A percentile compares a stretch with the other conserved stretches of the same genome.
Evolutionary conservation across 1,284 basidiomycete genomes (phyloP).

Genomic region (Apiotrichum mycotoxinovorans): DNA sequence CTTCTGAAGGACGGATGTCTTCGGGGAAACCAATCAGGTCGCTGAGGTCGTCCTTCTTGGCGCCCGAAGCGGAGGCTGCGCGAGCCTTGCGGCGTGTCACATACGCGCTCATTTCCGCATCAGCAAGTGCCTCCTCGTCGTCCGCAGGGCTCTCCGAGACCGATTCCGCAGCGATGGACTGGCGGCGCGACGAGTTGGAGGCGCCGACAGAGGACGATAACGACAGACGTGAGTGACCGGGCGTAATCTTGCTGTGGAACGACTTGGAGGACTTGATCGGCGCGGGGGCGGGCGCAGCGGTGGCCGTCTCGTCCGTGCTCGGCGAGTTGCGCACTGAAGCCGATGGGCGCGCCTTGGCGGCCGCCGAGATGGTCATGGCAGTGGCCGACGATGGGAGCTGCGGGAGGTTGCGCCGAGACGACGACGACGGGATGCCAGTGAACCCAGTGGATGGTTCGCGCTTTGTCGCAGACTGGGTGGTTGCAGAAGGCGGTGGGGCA

Average conservation of each 20-base stretch:
- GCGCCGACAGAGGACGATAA: slow-evolving; percentile 42
- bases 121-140: slow-evolving; percentile 86
- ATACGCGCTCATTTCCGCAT: slow-evolving; percentile 96
- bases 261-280: slow-evolving; percentile 37
- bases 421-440: slow-evolving; percentile 6
- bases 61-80: slow-evolving; percentile 61
- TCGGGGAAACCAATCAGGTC: slow-evolving; percentile 90
- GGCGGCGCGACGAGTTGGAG: slow-evolving; percentile 23
- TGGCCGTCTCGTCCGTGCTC: slow-evolving; percentile 6
- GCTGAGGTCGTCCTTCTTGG: slow-evolving; percentile 77
- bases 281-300: slow-evolving; percentile 13
- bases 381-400: slow-evolving; percentile 41
- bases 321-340: slow-evolving; percentile 17
- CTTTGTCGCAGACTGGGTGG: background rate
- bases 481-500: slow-evolving; percentile 11
- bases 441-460: slow-evolving; percentile 10
- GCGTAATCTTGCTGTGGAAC: slow-evolving; percentile 37
- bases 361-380: slow-evolving; percentile 40
- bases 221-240: slow-evolving; percentile 27
- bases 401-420: slow-evolving; percentile 62
- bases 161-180: slow-evolving; percentile 33
- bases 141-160: slow-evolving; percentile 61
- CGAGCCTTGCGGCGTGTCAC: slow-evolving; percentile 84
- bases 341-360: slow-evolving; percentile 32
- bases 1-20: slow-evolving; percentile 67